These are phyloP conservation scores for Lipomyces spencermartinsiae DNA, from an alignment of 805 yeast species.

Conservation along the genomic window DNA sequence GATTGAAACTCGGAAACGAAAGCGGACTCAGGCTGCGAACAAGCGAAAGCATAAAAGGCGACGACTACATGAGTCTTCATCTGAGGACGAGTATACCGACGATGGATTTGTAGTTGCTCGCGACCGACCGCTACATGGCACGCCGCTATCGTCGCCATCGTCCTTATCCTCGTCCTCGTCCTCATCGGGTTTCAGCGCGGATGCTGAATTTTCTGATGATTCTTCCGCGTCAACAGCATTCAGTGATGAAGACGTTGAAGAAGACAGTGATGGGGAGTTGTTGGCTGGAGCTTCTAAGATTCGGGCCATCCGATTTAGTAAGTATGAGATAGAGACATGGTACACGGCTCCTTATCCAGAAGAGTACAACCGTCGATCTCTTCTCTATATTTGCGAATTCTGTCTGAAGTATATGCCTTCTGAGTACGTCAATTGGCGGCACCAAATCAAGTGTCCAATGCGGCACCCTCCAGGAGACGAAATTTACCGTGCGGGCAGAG, in stretches of 20 bases:
- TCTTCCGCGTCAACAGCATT: neutral
- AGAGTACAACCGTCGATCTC: constrained; percentile 67
- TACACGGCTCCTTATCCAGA: constrained; percentile 93
- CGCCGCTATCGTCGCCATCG: neutral
- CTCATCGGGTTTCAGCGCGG: constrained; percentile 6
- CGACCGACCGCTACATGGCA: neutral
- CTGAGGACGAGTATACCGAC: constrained; percentile 2
- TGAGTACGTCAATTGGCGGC: constrained; percentile 70
- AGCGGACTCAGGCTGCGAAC: neutral
- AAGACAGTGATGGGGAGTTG: constrained; percentile 11
- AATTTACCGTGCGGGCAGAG: constrained; percentile 74
- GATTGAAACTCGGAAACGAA: neutral
- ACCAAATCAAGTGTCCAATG: constrained; percentile 71
- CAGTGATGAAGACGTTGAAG: constrained; percentile 7
- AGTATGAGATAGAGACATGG: constrained; percentile 85
- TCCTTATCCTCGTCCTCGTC: neutral
- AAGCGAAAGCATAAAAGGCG: neutral
- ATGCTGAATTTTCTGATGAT: neutral
- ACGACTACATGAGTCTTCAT: neutral
- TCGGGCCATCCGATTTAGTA: constrained; percentile 71
- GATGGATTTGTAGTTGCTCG: neutral
- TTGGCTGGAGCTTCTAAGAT: constrained; percentile 52
- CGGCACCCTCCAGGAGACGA: constrained; percentile 90
- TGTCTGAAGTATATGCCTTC: constrained; percentile 82
- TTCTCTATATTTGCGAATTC: constrained; percentile 78